Evolutionary conservation across 371 early-diverging fungal genomes (phyloP).

Genomic region (Actinomortierella wolfii): DNA sequence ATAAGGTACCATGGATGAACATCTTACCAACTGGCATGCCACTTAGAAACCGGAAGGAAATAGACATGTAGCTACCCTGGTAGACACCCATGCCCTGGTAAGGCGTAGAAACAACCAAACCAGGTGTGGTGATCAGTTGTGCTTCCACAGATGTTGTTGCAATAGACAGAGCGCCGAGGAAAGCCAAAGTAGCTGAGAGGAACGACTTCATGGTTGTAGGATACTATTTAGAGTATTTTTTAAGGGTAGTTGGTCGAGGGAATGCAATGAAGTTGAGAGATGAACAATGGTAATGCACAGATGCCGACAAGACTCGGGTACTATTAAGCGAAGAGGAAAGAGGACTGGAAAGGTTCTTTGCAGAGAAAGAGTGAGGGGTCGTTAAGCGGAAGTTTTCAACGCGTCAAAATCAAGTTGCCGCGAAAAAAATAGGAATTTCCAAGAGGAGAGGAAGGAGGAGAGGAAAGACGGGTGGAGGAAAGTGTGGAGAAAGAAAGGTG

Average conservation of each 20-base stretch:
- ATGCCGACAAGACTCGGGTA: too few relatives aligned
- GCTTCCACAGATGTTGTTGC: too few relatives aligned
- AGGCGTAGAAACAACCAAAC: slow-evolving; percentile 15
- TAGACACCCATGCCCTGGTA: slow-evolving; percentile 18
- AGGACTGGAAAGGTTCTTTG: slow-evolving; percentile 2
- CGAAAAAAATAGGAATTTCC: neutral
- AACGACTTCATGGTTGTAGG: too few relatives aligned
- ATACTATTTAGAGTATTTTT: too few relatives aligned
- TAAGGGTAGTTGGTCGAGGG: too few relatives aligned
- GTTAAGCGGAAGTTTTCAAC: too few relatives aligned
- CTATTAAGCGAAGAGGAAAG: slow-evolving; percentile 1
- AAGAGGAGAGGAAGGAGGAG: neutral
- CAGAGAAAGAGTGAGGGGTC: slow-evolving; percentile 1
- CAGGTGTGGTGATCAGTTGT: slow-evolving; percentile 18
- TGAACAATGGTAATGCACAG: too few relatives aligned
- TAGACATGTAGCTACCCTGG: slow-evolving; percentile 20
- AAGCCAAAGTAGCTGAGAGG: too few relatives aligned
- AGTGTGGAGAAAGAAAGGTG: slow-evolving; percentile 17
- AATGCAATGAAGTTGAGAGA: too few relatives aligned
- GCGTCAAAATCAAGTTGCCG: too few relatives aligned
- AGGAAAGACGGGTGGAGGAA: slow-evolving; percentile 6
- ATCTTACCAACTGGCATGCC: slow-evolving; percentile 17
- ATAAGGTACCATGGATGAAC: too few relatives aligned
- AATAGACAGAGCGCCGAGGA: too few relatives aligned
- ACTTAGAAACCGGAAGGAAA: slow-evolving; percentile 9